A percentile compares a stretch with the other conserved stretches of the same genome.
These are phyloP conservation scores for Phytophthora pisi DNA, from an alignment of 352 stramenopile species.

Conservation along the genomic window DNA sequence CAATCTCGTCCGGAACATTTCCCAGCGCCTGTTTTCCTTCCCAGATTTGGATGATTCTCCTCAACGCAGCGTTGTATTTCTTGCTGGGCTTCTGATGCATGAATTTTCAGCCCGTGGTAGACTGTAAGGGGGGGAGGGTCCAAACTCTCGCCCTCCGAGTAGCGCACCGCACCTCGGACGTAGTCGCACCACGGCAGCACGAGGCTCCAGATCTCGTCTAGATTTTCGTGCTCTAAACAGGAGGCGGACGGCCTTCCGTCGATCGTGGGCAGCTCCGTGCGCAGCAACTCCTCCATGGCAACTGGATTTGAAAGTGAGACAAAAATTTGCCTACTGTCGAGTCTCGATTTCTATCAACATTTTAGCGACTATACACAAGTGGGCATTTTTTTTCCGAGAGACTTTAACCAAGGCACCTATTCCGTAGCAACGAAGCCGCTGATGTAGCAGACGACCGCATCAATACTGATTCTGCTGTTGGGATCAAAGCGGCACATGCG, in stretches of 20 bases:
- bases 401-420: no score
- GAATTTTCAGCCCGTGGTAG: background rate
- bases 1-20: background rate
- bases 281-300: background rate
- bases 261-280: background rate
- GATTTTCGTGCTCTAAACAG: background rate
- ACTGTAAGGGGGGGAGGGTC: background rate
- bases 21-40: background rate
- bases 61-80: background rate
- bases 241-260: background rate
- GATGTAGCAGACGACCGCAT: background rate
- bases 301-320: no score
- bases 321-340: no score
- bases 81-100: no score
- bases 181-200: background rate
- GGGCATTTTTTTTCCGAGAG: no score
- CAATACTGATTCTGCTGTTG: background rate
- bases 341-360: no score
- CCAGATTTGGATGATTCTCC: background rate
- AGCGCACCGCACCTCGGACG: background rate
- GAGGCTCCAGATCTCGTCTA: background rate
- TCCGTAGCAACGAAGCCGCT: background rate
- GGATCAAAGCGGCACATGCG: constrained; percentile 1
- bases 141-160: background rate
- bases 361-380: no score